These are phyloP conservation scores for Abrus pulchellus DNA, from an alignment of 306 rosid genomes.

Conservation along the genomic window DNA sequence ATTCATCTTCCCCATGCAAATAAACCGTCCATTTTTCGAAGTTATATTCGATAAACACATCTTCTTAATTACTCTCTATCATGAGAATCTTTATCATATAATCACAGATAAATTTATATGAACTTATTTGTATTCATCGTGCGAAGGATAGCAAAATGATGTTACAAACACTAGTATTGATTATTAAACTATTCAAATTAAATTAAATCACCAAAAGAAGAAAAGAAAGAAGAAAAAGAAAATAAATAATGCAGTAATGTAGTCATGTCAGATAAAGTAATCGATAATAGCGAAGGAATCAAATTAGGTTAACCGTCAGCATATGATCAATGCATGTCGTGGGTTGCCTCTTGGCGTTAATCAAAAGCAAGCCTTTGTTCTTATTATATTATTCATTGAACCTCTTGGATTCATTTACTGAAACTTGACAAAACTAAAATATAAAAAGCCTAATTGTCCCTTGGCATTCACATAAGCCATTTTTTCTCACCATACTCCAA, in stretches of 20 bases:
- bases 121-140: not conserved
- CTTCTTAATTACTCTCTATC: too few species aligned
- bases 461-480: slow-evolving; percentile 43
- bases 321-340: slow-evolving; percentile 40
- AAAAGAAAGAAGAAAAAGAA: not conserved
- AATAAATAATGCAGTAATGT: not conserved
- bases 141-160: not conserved
- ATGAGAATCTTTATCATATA: too few species aligned
- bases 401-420: slow-evolving; percentile 1
- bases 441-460: slow-evolving; percentile 43
- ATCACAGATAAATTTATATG: too few species aligned
- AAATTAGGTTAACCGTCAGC: slow-evolving; percentile 13
- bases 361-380: slow-evolving; percentile 44
- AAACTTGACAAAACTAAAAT: not conserved
- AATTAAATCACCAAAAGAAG: not conserved
- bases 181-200: not conserved
- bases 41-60: too few species aligned
- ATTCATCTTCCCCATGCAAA: too few species aligned
- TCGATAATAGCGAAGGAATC: slow-evolving; percentile 8
- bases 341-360: slow-evolving; percentile 47
- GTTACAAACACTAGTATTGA: not conserved
- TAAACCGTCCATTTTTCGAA: too few species aligned
- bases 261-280: not conserved
- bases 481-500: slow-evolving; percentile 5
- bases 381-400: not conserved